phyloP scores from a whole-genome alignment of 768 basidiomycete genomes.

The Rossbeevera mucosa region DNA sequence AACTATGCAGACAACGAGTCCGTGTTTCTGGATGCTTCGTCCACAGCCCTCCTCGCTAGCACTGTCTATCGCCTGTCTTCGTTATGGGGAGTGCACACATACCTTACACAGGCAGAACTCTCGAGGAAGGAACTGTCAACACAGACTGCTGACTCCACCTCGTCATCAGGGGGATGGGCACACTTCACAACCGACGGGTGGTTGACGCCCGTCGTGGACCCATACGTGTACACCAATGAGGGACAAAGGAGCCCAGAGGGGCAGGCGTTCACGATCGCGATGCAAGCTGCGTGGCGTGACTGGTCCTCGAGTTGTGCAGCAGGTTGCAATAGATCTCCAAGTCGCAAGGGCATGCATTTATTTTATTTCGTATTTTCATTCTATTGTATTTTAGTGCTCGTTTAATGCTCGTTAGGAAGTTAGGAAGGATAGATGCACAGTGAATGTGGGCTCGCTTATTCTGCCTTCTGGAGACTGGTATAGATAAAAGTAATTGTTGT shows the following conservation, averaged over 20 bases:
- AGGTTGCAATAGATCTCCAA: neutral
- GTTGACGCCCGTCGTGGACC: constrained; percentile 74
- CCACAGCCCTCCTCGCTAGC: constrained; percentile 69
- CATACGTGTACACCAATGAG: constrained; percentile 44
- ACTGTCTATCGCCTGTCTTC: constrained; percentile 72
- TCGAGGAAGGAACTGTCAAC: constrained; percentile 40
- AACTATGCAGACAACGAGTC: constrained; percentile 64
- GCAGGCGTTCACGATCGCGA: constrained; percentile 72
- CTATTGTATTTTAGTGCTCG: neutral
- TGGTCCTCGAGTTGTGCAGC: constrained; percentile 20
- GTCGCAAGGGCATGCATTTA: neutral
- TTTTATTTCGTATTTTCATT: neutral
- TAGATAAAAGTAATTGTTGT: no score
- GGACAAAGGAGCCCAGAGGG: constrained; percentile 66
- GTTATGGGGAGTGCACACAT: constrained; percentile 42
- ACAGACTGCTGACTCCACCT: constrained; percentile 9
- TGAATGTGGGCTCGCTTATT: no score
- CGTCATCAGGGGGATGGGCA: constrained; percentile 18
- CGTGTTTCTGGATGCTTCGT: constrained; percentile 69
- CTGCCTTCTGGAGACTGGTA: no score
- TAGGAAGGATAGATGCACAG: no score
- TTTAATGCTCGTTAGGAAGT: no score
- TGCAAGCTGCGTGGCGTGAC: constrained; percentile 73
- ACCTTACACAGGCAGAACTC: constrained; percentile 56
- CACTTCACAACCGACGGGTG: constrained; percentile 61